Evolutionary conservation across 208 protist genomes (phyloP).

Genomic region (Leishmania turanica): DNA sequence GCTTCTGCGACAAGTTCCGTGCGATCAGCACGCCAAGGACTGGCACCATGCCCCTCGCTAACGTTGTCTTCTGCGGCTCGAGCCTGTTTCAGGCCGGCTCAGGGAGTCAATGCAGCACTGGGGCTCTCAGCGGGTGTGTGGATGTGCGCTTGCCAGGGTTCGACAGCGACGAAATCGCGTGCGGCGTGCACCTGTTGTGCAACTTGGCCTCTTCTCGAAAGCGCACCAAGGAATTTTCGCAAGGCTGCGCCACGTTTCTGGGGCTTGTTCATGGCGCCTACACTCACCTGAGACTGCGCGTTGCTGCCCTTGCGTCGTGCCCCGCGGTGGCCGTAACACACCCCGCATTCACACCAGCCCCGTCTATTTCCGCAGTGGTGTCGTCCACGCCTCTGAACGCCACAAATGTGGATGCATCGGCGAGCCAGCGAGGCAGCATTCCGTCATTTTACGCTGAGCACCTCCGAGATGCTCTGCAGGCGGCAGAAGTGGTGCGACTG

Average conservation of each 20-base stretch:
- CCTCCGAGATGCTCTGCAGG: constrained; percentile 42
- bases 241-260: constrained; percentile 52
- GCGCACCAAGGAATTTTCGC: constrained; percentile 52
- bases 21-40: constrained; percentile 61
- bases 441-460: constrained; percentile 25
- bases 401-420: neutral
- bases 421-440: neutral
- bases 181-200: constrained; percentile 62
- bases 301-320: neutral
- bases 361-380: neutral
- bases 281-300: constrained; percentile 10
- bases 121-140: constrained; percentile 38
- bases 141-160: constrained; percentile 64
- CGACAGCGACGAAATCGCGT: constrained; percentile 58
- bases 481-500: constrained; percentile 37
- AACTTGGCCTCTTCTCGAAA: constrained; percentile 47
- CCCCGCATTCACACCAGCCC: neutral
- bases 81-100: constrained; percentile 15
- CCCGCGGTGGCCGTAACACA: neutral
- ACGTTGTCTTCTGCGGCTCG: constrained; percentile 68
- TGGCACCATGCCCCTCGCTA: constrained; percentile 56
- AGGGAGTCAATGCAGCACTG: constrained; percentile 16
- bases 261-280: constrained; percentile 39
- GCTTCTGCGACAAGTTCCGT: constrained; percentile 65
- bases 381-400: neutral